phyloP scores from a whole-genome alignment of 192 early-diverging fungal genomes.

The Entophlyctis luteolus region DNA sequence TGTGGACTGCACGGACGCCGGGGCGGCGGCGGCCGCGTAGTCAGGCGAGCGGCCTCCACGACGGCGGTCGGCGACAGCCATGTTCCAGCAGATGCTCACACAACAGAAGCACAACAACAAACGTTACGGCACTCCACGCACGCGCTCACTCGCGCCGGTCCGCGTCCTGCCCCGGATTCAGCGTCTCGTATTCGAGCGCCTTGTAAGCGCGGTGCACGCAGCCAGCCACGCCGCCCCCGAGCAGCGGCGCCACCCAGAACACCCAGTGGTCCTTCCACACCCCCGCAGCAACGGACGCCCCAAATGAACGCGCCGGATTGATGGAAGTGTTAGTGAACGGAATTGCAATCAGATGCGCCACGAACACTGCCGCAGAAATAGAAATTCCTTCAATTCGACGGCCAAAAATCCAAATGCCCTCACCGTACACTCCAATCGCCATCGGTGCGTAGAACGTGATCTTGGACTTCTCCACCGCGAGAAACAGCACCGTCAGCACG shows the following conservation, averaged over 20 bases:
- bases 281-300: conserved; percentile 49
- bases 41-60: too few relatives aligned
- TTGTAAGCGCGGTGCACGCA: conserved; percentile 32
- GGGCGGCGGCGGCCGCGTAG: too few relatives aligned
- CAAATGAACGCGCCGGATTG: conserved; percentile 68
- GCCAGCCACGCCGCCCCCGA: conserved; percentile 25
- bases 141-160: too few relatives aligned
- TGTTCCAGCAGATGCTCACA: too few relatives aligned
- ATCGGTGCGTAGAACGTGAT: conserved; percentile 39
- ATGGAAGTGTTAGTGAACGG: conserved; percentile 52
- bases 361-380: conserved; percentile 29
- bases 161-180: conserved; percentile 22
- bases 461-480: conserved; percentile 44
- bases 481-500: conserved; percentile 36
- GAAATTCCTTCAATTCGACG: not conserved
- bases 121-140: too few relatives aligned
- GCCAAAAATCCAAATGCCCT: conserved; percentile 8
- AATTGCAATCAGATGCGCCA: conserved; percentile 37
- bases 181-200: conserved; percentile 27
- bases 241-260: conserved; percentile 52
- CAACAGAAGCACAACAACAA: too few relatives aligned
- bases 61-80: too few relatives aligned
- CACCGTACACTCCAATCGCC: conserved; percentile 36
- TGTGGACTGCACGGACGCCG: too few relatives aligned
- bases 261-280: conserved; percentile 53